Evolutionary conservation across 2,329 filamentous ascomycete genomes (phyloP).

Genomic region (Paecilomyces niveus): DNA sequence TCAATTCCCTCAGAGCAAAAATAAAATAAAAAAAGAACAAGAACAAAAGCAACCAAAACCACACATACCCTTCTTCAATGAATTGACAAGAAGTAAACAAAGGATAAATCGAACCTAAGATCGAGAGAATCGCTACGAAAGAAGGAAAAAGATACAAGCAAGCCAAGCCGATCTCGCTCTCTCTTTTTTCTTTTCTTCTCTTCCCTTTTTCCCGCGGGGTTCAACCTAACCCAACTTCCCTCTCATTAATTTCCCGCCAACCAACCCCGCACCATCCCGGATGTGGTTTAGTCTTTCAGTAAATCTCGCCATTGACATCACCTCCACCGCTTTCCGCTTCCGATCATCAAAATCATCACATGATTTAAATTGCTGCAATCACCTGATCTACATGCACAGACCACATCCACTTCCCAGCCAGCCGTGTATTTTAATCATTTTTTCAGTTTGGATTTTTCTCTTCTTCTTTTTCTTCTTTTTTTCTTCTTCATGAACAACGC

Average conservation of each 20-base stretch:
- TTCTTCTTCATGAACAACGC: slow-evolving; percentile 50
- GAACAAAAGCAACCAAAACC: background rate
- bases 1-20: background rate
- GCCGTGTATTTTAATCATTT: slow-evolving; percentile 12
- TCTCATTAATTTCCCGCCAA: slow-evolving; percentile 2
- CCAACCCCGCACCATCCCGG: slow-evolving; percentile 7
- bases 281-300: background rate
- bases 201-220: slow-evolving; percentile 18
- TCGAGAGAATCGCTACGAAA: background rate
- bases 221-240: too few species aligned
- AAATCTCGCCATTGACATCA: background rate
- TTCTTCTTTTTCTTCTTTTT: slow-evolving; percentile 22
- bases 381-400: slow-evolving; percentile 3
- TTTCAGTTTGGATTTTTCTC: slow-evolving; percentile 13
- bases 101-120: too few species aligned
- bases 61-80: background rate
- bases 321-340: background rate
- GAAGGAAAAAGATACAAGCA: background rate
- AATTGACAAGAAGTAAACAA: background rate
- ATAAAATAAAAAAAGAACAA: background rate
- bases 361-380: background rate
- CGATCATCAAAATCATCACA: background rate
- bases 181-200: slow-evolving; percentile 7
- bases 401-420: slow-evolving; percentile 14
- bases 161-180: background rate